Percentiles rank a stretch among this genome's conserved stretches.
Conservation (phyloP, 73 alveolate genomes). For the Paramecium tetraurelia region DNA sequence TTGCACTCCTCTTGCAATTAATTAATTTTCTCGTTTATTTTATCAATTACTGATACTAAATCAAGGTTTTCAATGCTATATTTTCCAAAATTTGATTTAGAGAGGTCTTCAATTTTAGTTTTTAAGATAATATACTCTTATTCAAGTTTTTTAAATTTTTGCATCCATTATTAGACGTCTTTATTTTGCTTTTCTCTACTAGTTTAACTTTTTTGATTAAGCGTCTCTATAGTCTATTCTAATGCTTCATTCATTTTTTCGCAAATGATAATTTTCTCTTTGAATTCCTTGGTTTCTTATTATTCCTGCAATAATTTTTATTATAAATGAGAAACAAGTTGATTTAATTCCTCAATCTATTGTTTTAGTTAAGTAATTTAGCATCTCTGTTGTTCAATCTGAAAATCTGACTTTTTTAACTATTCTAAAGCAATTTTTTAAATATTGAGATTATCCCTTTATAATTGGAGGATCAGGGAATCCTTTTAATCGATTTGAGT, state of each 20-base stretch:
- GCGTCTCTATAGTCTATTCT: background rate
- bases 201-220: background rate
- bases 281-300: background rate
- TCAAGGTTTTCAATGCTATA: background rate
- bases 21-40: background rate
- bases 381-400: background rate
- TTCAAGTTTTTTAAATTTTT: background rate
- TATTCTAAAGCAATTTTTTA: background rate
- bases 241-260: background rate
- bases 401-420: background rate
- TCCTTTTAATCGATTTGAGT: background rate
- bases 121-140: background rate
- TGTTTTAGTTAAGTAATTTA: background rate
- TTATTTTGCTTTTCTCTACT: background rate
- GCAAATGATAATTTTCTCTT: background rate
- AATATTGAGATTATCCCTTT: background rate
- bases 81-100: background rate
- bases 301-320: background rate
- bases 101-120: background rate
- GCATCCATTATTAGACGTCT: background rate
- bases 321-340: background rate
- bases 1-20: background rate
- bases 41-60: background rate
- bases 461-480: background rate
- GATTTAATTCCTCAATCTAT: background rate